phyloP scores from a whole-genome alignment of 2,329 filamentous ascomycete species.

The Chaetomiaceae sp. region DNA sequence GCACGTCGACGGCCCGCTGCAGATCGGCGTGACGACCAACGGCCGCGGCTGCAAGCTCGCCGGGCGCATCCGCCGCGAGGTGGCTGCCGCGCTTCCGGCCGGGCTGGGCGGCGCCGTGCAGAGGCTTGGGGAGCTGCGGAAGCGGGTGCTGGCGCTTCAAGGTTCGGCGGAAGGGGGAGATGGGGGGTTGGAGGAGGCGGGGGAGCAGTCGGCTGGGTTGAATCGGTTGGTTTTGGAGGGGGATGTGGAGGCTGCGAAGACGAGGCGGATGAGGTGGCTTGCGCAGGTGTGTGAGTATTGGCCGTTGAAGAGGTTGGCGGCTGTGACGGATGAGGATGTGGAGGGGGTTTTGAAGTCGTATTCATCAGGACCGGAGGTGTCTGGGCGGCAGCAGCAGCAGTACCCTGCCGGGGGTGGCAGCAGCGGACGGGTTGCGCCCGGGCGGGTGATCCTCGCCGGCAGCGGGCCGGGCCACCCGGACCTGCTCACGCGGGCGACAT shows the following conservation, averaged over 20 bases:
- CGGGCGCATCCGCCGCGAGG: conserved; percentile 80
- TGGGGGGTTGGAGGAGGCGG: conserved; percentile 52
- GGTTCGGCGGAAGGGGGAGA: conserved; percentile 35
- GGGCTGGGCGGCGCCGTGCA: conserved; percentile 73
- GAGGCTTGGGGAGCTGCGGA: conserved; percentile 67
- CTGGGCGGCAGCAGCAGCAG: conserved; percentile 15
- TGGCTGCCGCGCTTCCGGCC: conserved; percentile 71
- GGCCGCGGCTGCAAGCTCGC: conserved; percentile 92
- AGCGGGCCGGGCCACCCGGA: conserved; percentile 91
- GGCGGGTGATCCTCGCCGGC: conserved; percentile 81
- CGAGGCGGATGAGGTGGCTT: conserved; percentile 83
- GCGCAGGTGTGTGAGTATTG: conserved; percentile 98
- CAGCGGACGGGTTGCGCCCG: conserved; percentile 37
- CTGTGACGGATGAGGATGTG: conserved; percentile 75
- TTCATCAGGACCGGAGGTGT: not conserved
- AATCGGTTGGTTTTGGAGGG: conserved; percentile 75
- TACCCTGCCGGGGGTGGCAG: not conserved
- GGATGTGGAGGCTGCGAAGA: conserved; percentile 69
- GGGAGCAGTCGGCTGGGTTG: conserved; percentile 74
- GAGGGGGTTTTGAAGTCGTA: conserved; percentile 73
- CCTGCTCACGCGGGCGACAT: conserved; percentile 76
- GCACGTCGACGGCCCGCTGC: conserved; percentile 82
- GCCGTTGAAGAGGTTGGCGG: conserved; percentile 78
- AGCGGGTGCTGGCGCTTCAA: conserved; percentile 68
- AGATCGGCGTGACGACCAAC: conserved; percentile 93